These are phyloP conservation scores for Arthrinium puccinioides DNA, from an alignment of 2,329 filamentous ascomycete species.

Conservation along the genomic window DNA sequence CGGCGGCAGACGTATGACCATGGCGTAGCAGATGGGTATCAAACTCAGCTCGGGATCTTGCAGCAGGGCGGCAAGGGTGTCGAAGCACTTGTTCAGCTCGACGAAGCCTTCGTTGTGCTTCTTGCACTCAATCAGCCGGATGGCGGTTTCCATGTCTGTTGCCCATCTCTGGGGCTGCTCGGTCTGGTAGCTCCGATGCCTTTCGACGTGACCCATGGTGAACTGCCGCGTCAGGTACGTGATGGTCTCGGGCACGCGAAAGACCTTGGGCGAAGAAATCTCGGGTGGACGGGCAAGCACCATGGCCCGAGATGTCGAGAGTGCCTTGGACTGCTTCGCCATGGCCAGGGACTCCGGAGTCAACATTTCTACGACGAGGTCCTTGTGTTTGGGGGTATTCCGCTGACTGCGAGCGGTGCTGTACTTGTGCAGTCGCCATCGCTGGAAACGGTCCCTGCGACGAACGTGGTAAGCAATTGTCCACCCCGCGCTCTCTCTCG, in stretches of 20 bases:
- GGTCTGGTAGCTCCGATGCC: neutral
- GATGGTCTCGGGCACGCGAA: neutral
- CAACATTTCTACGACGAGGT: too few relatives aligned
- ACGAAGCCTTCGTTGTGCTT: neutral
- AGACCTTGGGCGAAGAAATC: neutral
- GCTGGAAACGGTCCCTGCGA: slow-evolving; percentile 1
- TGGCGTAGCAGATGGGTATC: neutral
- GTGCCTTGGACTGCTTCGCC: too few relatives aligned
- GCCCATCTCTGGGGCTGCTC: neutral
- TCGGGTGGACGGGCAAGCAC: too few relatives aligned
- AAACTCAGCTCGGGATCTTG: neutral
- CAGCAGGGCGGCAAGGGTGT: neutral
- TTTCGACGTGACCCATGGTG: neutral
- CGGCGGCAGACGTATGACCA: neutral
- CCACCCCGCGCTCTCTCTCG: too few relatives aligned
- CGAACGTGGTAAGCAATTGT: neutral
- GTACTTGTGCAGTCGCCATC: slow-evolving; percentile 1
- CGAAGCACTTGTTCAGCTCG: neutral
- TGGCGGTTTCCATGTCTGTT: neutral
- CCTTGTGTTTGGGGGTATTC: neutral
- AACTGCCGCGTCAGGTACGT: neutral
- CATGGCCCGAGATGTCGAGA: too few relatives aligned
- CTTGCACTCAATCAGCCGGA: slow-evolving; percentile 1
- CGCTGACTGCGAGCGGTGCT: neutral
- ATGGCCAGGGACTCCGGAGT: neutral